Base-by-base conservation (phyloP, 1,284 basidiomycete genomes). In the Tylopilus sp. region DNA sequence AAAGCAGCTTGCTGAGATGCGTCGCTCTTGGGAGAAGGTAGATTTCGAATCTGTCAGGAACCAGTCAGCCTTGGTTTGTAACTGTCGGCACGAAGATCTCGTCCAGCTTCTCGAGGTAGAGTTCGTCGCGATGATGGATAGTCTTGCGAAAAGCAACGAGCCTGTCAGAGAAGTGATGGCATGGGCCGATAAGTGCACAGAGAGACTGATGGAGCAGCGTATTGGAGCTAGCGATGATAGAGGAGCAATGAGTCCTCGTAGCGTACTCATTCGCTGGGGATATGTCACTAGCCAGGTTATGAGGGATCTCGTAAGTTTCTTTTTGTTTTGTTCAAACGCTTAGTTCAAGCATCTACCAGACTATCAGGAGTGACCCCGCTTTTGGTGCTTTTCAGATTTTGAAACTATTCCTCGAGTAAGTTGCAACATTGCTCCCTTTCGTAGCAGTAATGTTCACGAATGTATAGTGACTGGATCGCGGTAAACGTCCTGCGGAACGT, bases 261-360 rank as follows among this genome's bases (percentile, higher is more conserved):
- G 89, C 63, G 79, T 92, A 44, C 74, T 92, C 60, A 92, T 92
- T 65, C 82, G 89, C 44, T 92, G 89, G 89, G 89, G 89, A 50
- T 92, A 92, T 71, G 90, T 92, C 63, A 92, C 89, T 25, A 90
- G 88, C 68, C 89, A 92, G 67, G 83, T 92, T 57, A 92, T 92
- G 86, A 75, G 89, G 57, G 89, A 92, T 69, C 71, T 92, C 67
- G 87, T 90, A 61, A 69, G 86, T 60, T 47, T 38, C 46, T 28
- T 23, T 2, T 29, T 11, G 9, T 12, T 28, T 36, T 41, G 12
- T 37, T 35, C 45, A 19, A 44, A 26, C 13, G 37, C 28, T 11
- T 54, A 37, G 13, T 23, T 33, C 36, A 58, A 28, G 59, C 34
- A 12, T 41, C 16, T 6, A 6, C n/a, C 61, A 90, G 88, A 92